Evolutionary conservation across 768 basidiomycete species (phyloP).

Genomic region (Mycena albidolilacea): DNA sequence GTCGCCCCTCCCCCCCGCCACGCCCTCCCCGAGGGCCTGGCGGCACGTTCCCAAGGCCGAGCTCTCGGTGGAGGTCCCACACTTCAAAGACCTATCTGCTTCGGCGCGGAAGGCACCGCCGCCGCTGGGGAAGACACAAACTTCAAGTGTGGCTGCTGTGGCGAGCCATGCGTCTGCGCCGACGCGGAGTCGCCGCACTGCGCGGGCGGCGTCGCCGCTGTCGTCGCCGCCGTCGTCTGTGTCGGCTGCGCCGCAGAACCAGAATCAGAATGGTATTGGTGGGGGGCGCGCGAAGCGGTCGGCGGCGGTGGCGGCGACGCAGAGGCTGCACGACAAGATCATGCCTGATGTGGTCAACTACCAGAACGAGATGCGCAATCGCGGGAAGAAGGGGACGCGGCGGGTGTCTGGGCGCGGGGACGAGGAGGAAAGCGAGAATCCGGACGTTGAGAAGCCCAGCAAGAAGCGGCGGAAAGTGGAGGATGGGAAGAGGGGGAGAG

Average conservation of each 20-base stretch:
- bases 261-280: background rate
- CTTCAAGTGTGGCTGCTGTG: constrained; percentile 1
- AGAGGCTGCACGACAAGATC: constrained; percentile 73
- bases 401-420: constrained; percentile 51
- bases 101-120: constrained; percentile 24
- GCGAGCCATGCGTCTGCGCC: constrained; percentile 28
- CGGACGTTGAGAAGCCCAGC: constrained; percentile 35
- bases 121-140: constrained; percentile 5
- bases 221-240: constrained; percentile 35
- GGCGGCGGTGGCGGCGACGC: constrained; percentile 62
- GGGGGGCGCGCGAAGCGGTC: constrained; percentile 49
- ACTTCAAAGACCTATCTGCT: background rate
- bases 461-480: constrained; percentile 30
- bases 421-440: constrained; percentile 40
- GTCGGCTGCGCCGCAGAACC: constrained; percentile 23
- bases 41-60: constrained; percentile 12
- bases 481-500: constrained; percentile 35
- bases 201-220: constrained; percentile 10
- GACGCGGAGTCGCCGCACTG: constrained; percentile 8
- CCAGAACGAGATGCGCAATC: constrained; percentile 74
- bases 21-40: constrained; percentile 4
- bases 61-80: constrained; percentile 16
- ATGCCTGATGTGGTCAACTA: constrained; percentile 86
- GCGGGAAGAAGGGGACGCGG: constrained; percentile 47
- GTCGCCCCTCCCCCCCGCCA: constrained; percentile 24